phyloP scores from a whole-genome alignment of 163 green algal species.

The Prototheca stagnorum region DNA sequence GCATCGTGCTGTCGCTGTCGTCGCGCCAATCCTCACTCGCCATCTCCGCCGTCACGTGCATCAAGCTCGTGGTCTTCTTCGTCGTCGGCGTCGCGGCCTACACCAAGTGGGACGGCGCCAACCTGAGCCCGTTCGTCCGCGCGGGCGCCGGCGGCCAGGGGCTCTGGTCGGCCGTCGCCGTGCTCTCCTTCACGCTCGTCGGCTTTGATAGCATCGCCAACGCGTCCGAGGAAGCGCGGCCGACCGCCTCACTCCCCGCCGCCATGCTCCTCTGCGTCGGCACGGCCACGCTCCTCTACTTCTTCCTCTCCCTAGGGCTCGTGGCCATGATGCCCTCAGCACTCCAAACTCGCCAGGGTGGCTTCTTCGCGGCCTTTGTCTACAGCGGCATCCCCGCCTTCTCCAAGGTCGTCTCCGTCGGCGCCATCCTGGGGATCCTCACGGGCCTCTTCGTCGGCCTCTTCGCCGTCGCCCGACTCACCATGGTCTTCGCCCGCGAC shows the following conservation, averaged over 20 bases:
- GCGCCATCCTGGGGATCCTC: slow-evolving; percentile 13
- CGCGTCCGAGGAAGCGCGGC: slow-evolving; percentile 19
- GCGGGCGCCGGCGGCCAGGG: background rate
- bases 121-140: slow-evolving; percentile 8
- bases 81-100: slow-evolving; percentile 8
- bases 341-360: background rate
- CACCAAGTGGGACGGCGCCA: background rate
- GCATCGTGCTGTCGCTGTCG: slow-evolving; percentile 7
- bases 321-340: slow-evolving; percentile 7
- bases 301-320: slow-evolving; percentile 7
- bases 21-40: slow-evolving; percentile 5
- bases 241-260: slow-evolving; percentile 1
- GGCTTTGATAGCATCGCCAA: slow-evolving; percentile 20
- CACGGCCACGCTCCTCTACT: slow-evolving; percentile 3
- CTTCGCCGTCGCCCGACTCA: slow-evolving; percentile 8
- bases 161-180: slow-evolving; percentile 5
- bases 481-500: slow-evolving; percentile 17
- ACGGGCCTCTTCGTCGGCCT: slow-evolving; percentile 15
- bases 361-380: background rate
- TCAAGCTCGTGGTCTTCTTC: slow-evolving; percentile 11
- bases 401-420: slow-evolving; percentile 12
- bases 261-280: slow-evolving; percentile 13
- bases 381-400: slow-evolving; percentile 1
- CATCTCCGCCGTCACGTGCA: slow-evolving; percentile 3
- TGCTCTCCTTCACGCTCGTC: slow-evolving; percentile 10